Evolutionary conservation across 805 yeast genomes (phyloP).

Genomic region (Teunomyces aglyptinius): DNA sequence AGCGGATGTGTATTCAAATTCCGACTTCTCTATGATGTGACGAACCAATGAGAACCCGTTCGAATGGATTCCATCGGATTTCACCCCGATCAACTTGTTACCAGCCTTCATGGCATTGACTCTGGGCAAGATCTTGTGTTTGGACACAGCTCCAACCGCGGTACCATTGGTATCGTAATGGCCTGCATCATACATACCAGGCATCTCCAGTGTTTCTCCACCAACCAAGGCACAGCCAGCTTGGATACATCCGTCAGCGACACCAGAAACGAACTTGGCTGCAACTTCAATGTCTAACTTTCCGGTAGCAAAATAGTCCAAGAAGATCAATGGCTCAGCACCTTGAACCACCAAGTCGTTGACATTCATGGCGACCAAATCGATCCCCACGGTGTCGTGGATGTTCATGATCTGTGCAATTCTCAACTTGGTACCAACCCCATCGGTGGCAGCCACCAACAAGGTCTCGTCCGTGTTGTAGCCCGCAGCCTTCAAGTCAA

Average conservation of each 20-base stretch:
- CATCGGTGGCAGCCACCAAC: conserved; percentile 97
- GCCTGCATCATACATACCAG: conserved; percentile 93
- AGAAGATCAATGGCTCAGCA: conserved; percentile 93
- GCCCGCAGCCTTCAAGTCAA: conserved; percentile 87
- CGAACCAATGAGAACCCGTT: conserved; percentile 95
- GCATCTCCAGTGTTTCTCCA: conserved; percentile 99
- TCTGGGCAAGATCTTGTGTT: conserved; percentile 71
- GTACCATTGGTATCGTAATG: conserved; percentile 99
- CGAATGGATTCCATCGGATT: conserved; percentile 92
- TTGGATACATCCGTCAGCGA: conserved; percentile 91
- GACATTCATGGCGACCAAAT: conserved; percentile 98
- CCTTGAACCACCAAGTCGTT: conserved; percentile 98
- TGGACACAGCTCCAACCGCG: conserved; percentile 93
- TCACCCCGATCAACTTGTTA: conserved; percentile 80
- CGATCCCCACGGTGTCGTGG: conserved; percentile 98
- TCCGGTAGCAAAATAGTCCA: conserved; percentile 96
- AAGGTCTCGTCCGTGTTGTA: conserved; percentile 76
- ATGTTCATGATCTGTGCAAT: conserved; percentile 87
- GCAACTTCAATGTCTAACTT: conserved; percentile 82
- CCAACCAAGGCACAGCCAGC: conserved; percentile 98
- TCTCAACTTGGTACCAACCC: conserved; percentile 96
- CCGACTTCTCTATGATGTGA: conserved; percentile 74
- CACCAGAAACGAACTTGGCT: conserved; percentile 88
- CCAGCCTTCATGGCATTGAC: conserved; percentile 68
- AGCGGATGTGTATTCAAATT: conserved; percentile 62